A percentile compares a stretch with the other conserved stretches of the same genome.
Evolutionary conservation across 345 rosid genomes (phyloP).

Genomic region (Pugionium cornutum): DNA sequence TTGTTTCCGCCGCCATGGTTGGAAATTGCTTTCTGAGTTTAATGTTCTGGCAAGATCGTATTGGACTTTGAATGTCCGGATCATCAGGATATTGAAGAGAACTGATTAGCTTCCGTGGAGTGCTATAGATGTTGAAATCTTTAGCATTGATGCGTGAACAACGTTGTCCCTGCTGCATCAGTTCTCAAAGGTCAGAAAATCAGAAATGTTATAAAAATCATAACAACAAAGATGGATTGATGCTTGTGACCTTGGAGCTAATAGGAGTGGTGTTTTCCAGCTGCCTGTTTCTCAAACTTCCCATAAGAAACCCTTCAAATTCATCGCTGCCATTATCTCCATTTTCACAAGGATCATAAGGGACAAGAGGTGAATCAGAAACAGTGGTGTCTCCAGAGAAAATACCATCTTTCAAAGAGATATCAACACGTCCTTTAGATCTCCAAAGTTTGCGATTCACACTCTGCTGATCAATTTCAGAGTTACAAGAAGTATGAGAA

Average conservation of each 20-base stretch:
- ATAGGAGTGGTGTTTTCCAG: constrained; percentile 59
- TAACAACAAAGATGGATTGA: constrained; percentile 51
- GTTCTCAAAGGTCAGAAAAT: background rate
- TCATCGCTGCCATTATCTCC: constrained; percentile 45
- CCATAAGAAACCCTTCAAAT: constrained; percentile 55
- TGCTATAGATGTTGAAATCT: constrained; percentile 57
- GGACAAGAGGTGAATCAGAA: constrained; percentile 46
- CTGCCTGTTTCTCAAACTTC: constrained; percentile 46
- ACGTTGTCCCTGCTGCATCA: constrained; percentile 56
- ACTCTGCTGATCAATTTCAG: constrained; percentile 58
- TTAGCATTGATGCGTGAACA: constrained; percentile 57
- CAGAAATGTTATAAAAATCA: background rate
- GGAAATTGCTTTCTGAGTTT: constrained; percentile 39
- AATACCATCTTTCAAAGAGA: constrained; percentile 80
- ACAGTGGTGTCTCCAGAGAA: constrained; percentile 52
- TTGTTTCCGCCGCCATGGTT: constrained; percentile 54
- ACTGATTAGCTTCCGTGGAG: constrained; percentile 75
- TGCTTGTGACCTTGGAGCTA: constrained; percentile 72
- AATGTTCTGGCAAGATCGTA: constrained; percentile 42
- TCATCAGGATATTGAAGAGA: constrained; percentile 76
- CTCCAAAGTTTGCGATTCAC: constrained; percentile 58
- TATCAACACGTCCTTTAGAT: constrained; percentile 54
- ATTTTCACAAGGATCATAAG: constrained; percentile 34
- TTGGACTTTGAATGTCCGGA: constrained; percentile 52
- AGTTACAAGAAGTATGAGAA: constrained; percentile 32